Percentiles rank a stretch among this genome's conserved stretches.
Evolutionary conservation across 495 filamentous ascomycete genomes (phyloP).

Genomic region (Schizothecium vesticola): DNA sequence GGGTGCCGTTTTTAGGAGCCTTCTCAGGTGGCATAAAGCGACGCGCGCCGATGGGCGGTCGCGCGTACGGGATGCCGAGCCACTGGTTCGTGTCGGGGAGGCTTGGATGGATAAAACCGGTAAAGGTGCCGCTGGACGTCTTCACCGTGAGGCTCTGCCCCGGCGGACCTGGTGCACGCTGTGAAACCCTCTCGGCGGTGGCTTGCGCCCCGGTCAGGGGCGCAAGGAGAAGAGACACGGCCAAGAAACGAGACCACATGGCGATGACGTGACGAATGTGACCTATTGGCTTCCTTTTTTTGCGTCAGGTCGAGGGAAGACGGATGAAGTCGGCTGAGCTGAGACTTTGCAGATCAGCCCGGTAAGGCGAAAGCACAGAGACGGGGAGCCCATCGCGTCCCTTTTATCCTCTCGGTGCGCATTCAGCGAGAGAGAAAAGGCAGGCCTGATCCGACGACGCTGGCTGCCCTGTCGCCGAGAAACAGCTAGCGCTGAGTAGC

Average conservation of each 20-base stretch:
- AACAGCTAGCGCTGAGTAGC: not conserved
- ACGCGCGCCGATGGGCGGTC: conserved; percentile 24
- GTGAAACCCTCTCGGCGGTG: not conserved
- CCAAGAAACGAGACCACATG: not conserved
- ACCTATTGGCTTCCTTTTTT: not conserved
- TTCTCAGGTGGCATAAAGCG: conserved; percentile 28
- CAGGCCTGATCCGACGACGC: not conserved
- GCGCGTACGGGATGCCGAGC: conserved; percentile 36
- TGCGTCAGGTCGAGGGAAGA: not conserved
- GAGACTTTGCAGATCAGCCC: not conserved
- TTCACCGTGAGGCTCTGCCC: conserved; percentile 13
- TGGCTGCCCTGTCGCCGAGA: not conserved
- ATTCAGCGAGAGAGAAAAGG: not conserved
- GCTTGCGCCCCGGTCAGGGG: not conserved
- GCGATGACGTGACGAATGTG: not conserved
- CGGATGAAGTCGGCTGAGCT: not conserved
- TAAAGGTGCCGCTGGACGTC: conserved; percentile 33
- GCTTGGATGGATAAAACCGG: conserved; percentile 33
- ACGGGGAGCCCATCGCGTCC: not conserved
- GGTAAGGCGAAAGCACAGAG: not conserved
- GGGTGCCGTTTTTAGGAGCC: conserved; percentile 12
- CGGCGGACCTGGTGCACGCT: not conserved
- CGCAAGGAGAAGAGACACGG: not conserved
- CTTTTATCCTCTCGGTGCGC: not conserved
- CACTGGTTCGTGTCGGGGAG: conserved; percentile 29